A percentile compares a stretch with the other conserved stretches of the same genome.
These are phyloP conservation scores for Garcia nutans DNA, from an alignment of 345 rosid genomes.

Conservation along the genomic window DNA sequence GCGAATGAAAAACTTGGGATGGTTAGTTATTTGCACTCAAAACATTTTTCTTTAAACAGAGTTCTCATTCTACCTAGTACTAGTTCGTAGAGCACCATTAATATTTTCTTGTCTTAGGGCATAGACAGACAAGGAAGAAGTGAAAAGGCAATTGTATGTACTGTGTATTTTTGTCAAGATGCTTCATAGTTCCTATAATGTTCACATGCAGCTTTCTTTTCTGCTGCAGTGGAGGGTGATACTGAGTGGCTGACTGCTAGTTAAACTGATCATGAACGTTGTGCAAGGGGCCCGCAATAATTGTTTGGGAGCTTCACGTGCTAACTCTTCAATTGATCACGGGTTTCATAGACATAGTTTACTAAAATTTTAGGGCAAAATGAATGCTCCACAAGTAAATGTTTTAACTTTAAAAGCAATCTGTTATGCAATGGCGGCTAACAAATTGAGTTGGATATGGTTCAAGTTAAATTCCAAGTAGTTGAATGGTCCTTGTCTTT, in stretches of 20 bases:
- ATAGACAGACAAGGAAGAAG: too few species aligned
- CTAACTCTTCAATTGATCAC: background rate
- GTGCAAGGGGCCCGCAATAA: background rate
- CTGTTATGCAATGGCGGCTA: too few species aligned
- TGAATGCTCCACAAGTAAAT: too few species aligned
- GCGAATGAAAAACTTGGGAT: background rate
- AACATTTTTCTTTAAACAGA: too few species aligned
- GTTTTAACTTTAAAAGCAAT: too few species aligned
- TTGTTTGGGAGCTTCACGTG: background rate
- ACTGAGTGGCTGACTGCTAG: background rate
- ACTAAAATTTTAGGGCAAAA: too few species aligned
- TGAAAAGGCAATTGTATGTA: background rate
- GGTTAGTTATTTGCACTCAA: background rate
- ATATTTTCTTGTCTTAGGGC: background rate
- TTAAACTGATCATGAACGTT: background rate
- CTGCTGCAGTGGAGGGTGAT: background rate
- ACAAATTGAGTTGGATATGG: too few species aligned
- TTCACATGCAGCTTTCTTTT: background rate
- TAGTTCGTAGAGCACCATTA: background rate
- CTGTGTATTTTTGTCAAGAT: background rate
- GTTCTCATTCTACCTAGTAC: background rate
- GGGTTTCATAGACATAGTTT: background rate
- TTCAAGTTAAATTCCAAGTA: too few species aligned
- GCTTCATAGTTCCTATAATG: background rate
- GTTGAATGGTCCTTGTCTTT: too few species aligned